phyloP scores from a whole-genome alignment of 768 basidiomycete genomes.

The Suillus cothurnatus region DNA sequence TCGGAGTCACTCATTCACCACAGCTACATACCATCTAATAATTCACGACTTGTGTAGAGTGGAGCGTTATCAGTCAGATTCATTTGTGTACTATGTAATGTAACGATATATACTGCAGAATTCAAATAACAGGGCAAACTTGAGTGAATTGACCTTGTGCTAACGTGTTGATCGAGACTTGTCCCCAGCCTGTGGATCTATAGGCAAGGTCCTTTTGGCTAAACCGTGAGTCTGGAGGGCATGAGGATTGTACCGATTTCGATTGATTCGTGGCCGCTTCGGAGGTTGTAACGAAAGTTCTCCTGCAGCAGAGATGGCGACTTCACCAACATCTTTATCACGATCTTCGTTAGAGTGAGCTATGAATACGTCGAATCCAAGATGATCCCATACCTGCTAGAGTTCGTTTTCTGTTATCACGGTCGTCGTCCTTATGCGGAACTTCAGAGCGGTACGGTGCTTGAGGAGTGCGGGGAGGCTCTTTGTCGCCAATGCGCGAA shows the following conservation, averaged over 20 bases:
- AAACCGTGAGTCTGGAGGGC: slow-evolving; percentile 42
- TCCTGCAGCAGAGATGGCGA: slow-evolving; percentile 33
- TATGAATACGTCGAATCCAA: slow-evolving; percentile 11
- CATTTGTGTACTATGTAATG: slow-evolving; percentile 19
- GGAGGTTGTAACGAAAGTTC: slow-evolving; percentile 46
- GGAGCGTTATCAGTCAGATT: slow-evolving; percentile 13
- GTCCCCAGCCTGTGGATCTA: slow-evolving; percentile 62
- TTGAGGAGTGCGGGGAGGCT: slow-evolving; percentile 44
- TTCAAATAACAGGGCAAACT: slow-evolving; percentile 6
- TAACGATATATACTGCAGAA: slow-evolving; percentile 19
- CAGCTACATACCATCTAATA: slow-evolving; percentile 20
- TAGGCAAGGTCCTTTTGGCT: slow-evolving; percentile 61
- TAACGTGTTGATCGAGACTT: slow-evolving; percentile 42
- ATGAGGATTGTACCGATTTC: slow-evolving; percentile 47
- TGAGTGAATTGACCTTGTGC: background rate
- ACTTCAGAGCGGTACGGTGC: slow-evolving; percentile 48
- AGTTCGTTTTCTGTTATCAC: slow-evolving; percentile 69
- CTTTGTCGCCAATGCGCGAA: slow-evolving; percentile 66
- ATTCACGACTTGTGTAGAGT: slow-evolving; percentile 17
- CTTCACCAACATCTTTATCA: slow-evolving; percentile 55
- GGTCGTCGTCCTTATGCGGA: slow-evolving; percentile 60
- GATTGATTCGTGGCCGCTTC: slow-evolving; percentile 63
- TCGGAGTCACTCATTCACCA: slow-evolving; percentile 27
- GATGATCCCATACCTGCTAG: slow-evolving; percentile 55
- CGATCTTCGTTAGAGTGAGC: slow-evolving; percentile 48